Percentiles rank a stretch among this genome's conserved stretches.
Evolutionary conservation across 1,284 basidiomycete species (phyloP).

Genomic region (Violaceomyces palustris): DNA sequence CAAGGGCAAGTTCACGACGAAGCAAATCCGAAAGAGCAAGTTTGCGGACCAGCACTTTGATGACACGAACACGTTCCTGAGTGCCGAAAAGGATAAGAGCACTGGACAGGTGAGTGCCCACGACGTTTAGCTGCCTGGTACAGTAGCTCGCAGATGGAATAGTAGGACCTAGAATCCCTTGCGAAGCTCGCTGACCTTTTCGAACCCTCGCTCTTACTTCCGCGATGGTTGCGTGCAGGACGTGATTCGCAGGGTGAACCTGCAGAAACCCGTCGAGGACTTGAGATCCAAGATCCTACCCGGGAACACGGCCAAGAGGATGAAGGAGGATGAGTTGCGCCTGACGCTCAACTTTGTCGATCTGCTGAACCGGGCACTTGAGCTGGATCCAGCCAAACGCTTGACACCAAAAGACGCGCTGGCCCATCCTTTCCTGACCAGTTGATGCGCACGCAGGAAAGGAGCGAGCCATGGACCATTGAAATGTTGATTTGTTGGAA

Average conservation of each 20-base stretch:
- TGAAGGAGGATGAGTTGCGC: slow-evolving; percentile 83
- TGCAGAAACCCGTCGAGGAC: slow-evolving; percentile 78
- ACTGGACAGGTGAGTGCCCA: slow-evolving; percentile 24
- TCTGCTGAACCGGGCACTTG: slow-evolving; percentile 82
- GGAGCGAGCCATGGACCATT: too few species aligned
- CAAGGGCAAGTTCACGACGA: slow-evolving; percentile 85
- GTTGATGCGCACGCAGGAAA: too few species aligned
- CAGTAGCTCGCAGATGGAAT: background rate
- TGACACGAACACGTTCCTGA: slow-evolving; percentile 62
- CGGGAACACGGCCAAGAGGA: slow-evolving; percentile 63
- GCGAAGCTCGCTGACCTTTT: too few species aligned
- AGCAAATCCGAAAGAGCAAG: slow-evolving; percentile 88
- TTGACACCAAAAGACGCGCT: slow-evolving; percentile 84
- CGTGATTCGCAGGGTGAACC: slow-evolving; percentile 70
- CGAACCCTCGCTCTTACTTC: too few species aligned
- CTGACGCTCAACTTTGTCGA: slow-evolving; percentile 80
- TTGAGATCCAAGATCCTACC: slow-evolving; percentile 78
- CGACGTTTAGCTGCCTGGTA: slow-evolving; percentile 3
- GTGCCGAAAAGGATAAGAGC: slow-evolving; percentile 35
- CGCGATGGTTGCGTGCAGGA: slow-evolving; percentile 59
- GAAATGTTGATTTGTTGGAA: too few species aligned
- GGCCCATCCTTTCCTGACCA: slow-evolving; percentile 72
- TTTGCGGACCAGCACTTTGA: slow-evolving; percentile 92
- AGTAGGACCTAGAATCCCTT: too few species aligned
- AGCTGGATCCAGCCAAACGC: slow-evolving; percentile 80